A percentile compares a stretch with the other conserved stretches of the same genome.
phyloP scores from a whole-genome alignment of 805 yeast species.

The Ogataea kodamae region DNA sequence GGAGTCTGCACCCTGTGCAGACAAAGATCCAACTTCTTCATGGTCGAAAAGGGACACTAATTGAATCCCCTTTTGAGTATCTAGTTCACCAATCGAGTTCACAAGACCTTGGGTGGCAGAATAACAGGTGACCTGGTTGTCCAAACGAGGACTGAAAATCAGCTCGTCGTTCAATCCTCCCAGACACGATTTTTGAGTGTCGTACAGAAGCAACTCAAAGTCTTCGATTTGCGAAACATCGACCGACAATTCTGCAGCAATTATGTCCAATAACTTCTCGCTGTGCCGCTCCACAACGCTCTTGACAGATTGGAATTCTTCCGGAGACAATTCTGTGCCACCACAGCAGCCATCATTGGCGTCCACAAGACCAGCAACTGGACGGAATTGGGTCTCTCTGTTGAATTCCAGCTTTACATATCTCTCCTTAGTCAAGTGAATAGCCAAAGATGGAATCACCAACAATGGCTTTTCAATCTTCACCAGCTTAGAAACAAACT shows the following conservation, averaged over 20 bases:
- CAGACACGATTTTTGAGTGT: constrained; percentile 74
- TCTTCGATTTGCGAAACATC: constrained; percentile 66
- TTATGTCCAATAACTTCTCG: constrained; percentile 58
- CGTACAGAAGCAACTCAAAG: constrained; percentile 82
- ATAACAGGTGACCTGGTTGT: constrained; percentile 84
- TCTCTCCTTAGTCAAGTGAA: constrained; percentile 78
- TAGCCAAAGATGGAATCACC: constrained; percentile 92
- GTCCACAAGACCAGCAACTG: constrained; percentile 62
- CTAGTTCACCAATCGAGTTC: constrained; percentile 37
- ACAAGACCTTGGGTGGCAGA: constrained; percentile 72
- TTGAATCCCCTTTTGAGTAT: constrained; percentile 55
- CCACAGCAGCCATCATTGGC: constrained; percentile 41
- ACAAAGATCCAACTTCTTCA: constrained; percentile 90
- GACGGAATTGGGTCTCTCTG: constrained; percentile 80
- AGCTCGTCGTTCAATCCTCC: constrained; percentile 93
- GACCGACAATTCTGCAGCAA: constrained; percentile 64
- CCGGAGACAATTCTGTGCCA: constrained; percentile 47
- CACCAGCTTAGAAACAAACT: constrained; percentile 61
- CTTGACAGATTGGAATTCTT: constrained; percentile 62
- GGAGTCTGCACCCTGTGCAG: constrained; percentile 97
- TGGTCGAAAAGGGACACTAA: constrained; percentile 87
- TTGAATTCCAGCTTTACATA: constrained; percentile 82
- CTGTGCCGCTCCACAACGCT: constrained; percentile 73
- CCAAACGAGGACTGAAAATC: constrained; percentile 86
- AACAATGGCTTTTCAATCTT: constrained; percentile 80